These are phyloP conservation scores for Brassica hybrid DNA, from an alignment of 441 rosid species.

Conservation along the genomic window DNA sequence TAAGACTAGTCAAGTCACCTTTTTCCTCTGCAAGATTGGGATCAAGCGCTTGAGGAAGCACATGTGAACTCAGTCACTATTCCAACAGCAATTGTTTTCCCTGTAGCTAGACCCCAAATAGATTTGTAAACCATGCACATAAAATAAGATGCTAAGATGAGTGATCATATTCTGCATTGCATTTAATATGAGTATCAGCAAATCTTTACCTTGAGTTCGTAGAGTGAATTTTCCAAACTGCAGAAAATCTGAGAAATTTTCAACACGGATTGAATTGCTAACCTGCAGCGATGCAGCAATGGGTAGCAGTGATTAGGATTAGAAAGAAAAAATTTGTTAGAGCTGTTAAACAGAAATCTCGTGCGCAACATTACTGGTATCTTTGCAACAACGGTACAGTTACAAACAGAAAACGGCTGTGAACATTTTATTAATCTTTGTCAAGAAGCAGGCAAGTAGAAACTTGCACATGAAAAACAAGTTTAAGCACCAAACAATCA, in stretches of 20 bases:
- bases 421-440: background rate
- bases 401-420: background rate
- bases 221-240: slow-evolving; percentile 98
- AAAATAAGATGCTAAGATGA: background rate
- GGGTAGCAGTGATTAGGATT: background rate
- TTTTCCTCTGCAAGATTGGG: slow-evolving; percentile 23
- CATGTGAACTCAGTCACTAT: slow-evolving; percentile 39
- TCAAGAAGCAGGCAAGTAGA: background rate
- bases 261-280: slow-evolving; percentile 72
- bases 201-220: slow-evolving; percentile 78
- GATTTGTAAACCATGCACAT: slow-evolving; percentile 1
- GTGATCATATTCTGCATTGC: slow-evolving; percentile 5
- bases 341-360: background rate
- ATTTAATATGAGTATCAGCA: background rate
- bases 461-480: background rate
- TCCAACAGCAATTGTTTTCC: slow-evolving; percentile 62
- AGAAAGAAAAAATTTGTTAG: background rate
- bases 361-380: background rate
- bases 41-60: slow-evolving; percentile 40
- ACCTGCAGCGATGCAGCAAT: slow-evolving; percentile 53
- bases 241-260: slow-evolving; percentile 81
- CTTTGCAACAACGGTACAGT: background rate
- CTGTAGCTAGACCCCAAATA: slow-evolving; percentile 35
- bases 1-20: slow-evolving; percentile 21
- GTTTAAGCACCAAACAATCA: background rate